Conservation (phyloP, 805 yeast genomes). For the Lipomyces orientalis region DNA sequence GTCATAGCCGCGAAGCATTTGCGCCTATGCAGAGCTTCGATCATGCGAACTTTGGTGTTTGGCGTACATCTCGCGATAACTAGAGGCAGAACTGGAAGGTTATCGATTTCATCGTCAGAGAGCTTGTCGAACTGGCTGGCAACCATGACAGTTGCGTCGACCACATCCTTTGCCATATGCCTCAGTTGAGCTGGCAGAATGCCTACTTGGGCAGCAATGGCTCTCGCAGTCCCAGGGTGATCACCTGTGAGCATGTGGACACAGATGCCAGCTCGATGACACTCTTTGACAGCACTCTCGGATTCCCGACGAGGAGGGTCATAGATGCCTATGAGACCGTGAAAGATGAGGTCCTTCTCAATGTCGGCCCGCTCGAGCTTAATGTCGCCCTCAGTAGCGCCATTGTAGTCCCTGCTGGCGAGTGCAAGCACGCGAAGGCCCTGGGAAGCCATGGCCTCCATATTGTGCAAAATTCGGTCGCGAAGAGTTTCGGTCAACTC, state of each 20-base stretch:
- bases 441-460: constrained; percentile 63
- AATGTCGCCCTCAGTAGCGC: constrained; percentile 52
- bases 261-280: constrained; percentile 91
- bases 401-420: constrained; percentile 42
- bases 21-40: constrained; percentile 87
- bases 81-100: constrained; percentile 67
- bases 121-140: constrained; percentile 82
- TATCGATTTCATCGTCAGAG: constrained; percentile 71
- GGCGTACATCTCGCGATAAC: constrained; percentile 96
- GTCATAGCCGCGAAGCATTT: constrained; percentile 98
- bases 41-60: constrained; percentile 87
- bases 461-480: constrained; percentile 55
- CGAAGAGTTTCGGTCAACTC: constrained; percentile 58
- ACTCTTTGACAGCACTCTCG: constrained; percentile 67
- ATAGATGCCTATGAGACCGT: constrained; percentile 91
- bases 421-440: constrained; percentile 77
- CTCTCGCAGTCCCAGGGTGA: constrained; percentile 82
- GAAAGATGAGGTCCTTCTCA: constrained; percentile 60
- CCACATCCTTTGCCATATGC: background rate
- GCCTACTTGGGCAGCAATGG: constrained; percentile 87
- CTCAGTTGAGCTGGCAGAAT: constrained; percentile 66
- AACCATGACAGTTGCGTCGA: constrained; percentile 68
- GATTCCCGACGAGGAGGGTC: constrained; percentile 97
- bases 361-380: constrained; percentile 13
- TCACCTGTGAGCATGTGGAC: constrained; percentile 98